Conservation (phyloP, 371 early-diverging fungal species). For the Mortierella sp. region DNA sequence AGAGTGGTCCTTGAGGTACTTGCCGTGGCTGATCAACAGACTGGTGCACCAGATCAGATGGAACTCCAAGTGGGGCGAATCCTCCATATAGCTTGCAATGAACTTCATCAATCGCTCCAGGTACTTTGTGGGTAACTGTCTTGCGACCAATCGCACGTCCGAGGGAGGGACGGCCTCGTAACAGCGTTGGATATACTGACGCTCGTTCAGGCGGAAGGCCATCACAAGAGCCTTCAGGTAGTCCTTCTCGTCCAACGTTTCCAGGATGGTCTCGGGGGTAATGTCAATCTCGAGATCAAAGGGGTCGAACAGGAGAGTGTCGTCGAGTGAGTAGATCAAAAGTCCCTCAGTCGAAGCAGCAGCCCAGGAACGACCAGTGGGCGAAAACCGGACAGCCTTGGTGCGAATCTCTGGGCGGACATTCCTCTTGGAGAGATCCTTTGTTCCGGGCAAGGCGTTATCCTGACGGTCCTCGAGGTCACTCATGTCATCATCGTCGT, state of each 20-base stretch:
- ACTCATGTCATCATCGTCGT: conserved; percentile 80
- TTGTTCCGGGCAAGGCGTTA: conserved; percentile 88
- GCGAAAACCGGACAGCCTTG: conserved; percentile 90
- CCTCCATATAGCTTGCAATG: conserved; percentile 81
- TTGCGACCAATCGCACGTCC: conserved; percentile 80
- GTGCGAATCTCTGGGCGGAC: conserved; percentile 86
- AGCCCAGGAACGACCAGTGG: conserved; percentile 95
- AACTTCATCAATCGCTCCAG: conserved; percentile 86
- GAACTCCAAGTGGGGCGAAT: conserved; percentile 89
- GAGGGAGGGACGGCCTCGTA: conserved; percentile 87
- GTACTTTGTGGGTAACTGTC: conserved; percentile 87
- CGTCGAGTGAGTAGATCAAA: conserved; percentile 94
- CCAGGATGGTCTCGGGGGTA: conserved; percentile 88
- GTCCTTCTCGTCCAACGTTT: conserved; percentile 78
- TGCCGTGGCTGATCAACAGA: conserved; percentile 84
- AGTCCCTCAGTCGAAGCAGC: conserved; percentile 98
- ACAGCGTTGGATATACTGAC: conserved; percentile 76
- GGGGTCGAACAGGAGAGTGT: conserved; percentile 94
- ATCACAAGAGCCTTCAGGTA: conserved; percentile 91
- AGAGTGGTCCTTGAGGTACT: conserved; percentile 84
- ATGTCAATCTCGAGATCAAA: conserved; percentile 97
- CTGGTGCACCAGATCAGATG: conserved; percentile 85
- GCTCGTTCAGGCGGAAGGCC: conserved; percentile 93
- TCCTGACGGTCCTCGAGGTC: conserved; percentile 91
- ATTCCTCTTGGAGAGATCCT: conserved; percentile 84